Conservation (phyloP, 805 yeast genomes). For the Metschnikowia shivogae region DNA sequence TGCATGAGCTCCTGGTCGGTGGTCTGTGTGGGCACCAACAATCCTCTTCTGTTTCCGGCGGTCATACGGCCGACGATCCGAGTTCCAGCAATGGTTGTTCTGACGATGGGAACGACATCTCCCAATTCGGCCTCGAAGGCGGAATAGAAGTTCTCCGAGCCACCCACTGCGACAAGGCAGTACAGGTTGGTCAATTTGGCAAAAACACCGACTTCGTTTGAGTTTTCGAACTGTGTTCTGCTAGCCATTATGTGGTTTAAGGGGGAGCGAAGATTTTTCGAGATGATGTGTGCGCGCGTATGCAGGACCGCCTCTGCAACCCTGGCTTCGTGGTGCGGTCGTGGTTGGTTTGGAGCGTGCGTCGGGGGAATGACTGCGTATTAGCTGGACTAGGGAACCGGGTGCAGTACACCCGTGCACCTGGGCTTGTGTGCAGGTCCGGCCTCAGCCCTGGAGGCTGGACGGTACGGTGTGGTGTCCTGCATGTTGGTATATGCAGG, state of each 20-base stretch:
- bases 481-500: too few species aligned
- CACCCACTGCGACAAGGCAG: conserved; percentile 95
- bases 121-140: conserved; percentile 98
- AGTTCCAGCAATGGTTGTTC: conserved; percentile 97
- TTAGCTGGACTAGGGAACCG: too few species aligned
- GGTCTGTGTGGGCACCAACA: conserved; percentile 94
- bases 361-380: too few species aligned
- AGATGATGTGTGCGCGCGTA: background rate
- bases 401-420: too few species aligned
- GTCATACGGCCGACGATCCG: conserved; percentile 98
- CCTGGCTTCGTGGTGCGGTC: background rate
- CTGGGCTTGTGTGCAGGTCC: too few species aligned
- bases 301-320: background rate
- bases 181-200: conserved; percentile 94
- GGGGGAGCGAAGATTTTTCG: background rate
- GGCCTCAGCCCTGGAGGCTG: too few species aligned
- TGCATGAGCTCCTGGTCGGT: conserved; percentile 98
- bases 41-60: conserved; percentile 97
- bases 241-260: conserved; percentile 46
- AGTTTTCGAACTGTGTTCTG: conserved; percentile 78
- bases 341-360: too few species aligned
- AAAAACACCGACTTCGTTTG: conserved; percentile 90
- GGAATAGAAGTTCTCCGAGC: conserved; percentile 77
- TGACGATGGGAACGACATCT: conserved; percentile 92
- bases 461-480: too few species aligned